Evolutionary conservation across 306 rosid genomes (phyloP), one percentile per base, ranked within the genome.

Genomic region (Ochetophila trinervis): DNA sequence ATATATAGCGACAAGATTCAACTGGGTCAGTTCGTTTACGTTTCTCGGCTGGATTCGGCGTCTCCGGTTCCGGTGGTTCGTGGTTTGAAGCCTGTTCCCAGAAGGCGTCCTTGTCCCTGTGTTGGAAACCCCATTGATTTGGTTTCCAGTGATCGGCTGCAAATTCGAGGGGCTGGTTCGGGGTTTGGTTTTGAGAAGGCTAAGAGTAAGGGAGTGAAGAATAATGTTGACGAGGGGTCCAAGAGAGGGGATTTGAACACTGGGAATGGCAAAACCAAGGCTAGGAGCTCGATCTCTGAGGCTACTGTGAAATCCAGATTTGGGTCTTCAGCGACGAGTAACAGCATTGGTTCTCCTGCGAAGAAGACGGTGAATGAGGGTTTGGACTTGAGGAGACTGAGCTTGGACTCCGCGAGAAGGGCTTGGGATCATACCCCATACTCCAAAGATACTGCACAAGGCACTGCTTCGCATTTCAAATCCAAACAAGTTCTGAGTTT

Each of bases 1-100:
- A 75, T 89, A 30, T 76, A 73, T 68, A 47, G 74, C 57, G 87
- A 80, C 10, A 81, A 80, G 76, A 62, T 89, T 64, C 90, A 76
- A 19, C 78, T 86, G 54, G 96, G 96, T 35, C 93, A 89, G 77
- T 82, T 86, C 75, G 87, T 89, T 14, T 85, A 86, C 53, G 86
- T 80, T 7, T 68, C 90, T 15, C 82, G 84, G 34, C 81, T 89
- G 6, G 88, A 84, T 64, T 37, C 67, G 1, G 51, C 71, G 14
- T 82, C 85, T 2, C 75, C 74, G 3, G 84, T 86, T 23, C 93
- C 90, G 0, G 55, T 84, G 13, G 85, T 89, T 62, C 72, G 69
- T 0, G 93, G 93, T 6, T 57, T 89, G 70, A 89, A 68, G 51
- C 85, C 79, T 11, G 81, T 89, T 4, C 85, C 96, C 2, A 82